Evolutionary conservation across 2,329 filamentous ascomycete genomes (phyloP), one percentile per base, ranked within the genome.

Genomic region (Colletotrichum magnum): DNA sequence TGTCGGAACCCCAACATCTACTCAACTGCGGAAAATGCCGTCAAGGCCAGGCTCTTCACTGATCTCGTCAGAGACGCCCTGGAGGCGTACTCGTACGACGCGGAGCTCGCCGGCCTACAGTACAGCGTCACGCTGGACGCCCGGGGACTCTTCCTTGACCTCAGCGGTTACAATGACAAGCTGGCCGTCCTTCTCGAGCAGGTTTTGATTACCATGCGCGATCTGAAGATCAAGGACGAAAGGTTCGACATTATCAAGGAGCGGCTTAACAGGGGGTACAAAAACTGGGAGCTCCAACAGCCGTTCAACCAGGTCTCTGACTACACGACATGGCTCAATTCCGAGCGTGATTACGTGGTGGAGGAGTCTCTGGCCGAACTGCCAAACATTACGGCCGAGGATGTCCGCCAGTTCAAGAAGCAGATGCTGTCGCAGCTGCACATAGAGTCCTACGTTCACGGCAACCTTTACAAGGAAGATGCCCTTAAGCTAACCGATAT

Each of bases 141-240:
- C 4, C 88, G 90, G 39, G 95, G 95, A 0, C 78, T 98, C 36
- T 91, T 93, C 67, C 83, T 98, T 48, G 90, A 92, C 15, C 88
- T 98, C 4, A 91, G 90, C 32, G 96, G 96, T 0, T 99, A 98
- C 83, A 99, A 98, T 74, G 96, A 99, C 80, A 99, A 99, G 83
- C 90, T 99, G 76, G 86, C 93, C 0, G 94, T 98, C 0, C 87
- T 99, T 26, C 82, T 99, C 54, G 94, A 98, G 77, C 96, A 97
- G 78, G 93, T 98, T 4, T 84, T 97, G 28, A 82, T 90, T 13
- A 94, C 92, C 10, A 93, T 98, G 87, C 90, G 93, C 58, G 93
- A 97, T 74, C 85, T 98, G 5, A 89, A 94, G 45, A 88, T 98
- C 73, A 92, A 91, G 71, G 88, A 93, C n/a, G 94, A 97, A 64